Base-by-base conservation (phyloP, 352 stramenopile species). In the Phytopythium oedochilum region DNA sequence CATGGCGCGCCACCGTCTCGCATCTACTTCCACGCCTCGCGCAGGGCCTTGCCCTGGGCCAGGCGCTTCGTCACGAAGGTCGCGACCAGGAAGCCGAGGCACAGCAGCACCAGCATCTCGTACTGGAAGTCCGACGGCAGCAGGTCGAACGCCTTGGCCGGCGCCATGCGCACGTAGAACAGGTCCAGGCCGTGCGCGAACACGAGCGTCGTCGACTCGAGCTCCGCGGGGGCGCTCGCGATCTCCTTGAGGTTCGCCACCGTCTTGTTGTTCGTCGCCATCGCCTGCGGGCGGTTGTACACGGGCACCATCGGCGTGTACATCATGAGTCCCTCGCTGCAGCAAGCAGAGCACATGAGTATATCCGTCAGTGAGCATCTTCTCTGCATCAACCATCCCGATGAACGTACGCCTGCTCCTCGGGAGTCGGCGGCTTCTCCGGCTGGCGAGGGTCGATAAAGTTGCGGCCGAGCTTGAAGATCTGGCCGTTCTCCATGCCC, bases 71-170 rank as follows among this genome's bases (percentile, higher is more conserved):
- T 74, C 11, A 88, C 49, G 51, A 92, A 73, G 5, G 85, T 91
- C 26, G 70, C 83, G 22, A 78, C 73, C 45, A 97, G 64, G 54
- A 99, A 88, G 31, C 74, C 91, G 39, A 94, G 59, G 47, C 95
- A 89, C 35, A 98, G 72, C 29, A 97, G 61, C 26, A 96, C 81
- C n/a, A 99, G 73, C 62, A 98, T 80, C 62, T 90, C 77, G 59
- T 94, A 87, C 68, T 97, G 98, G 65, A 98, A 99, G 71, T 97
- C 94, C 44, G 96, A 94, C 7, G 96, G 92, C 25, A 99, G 74
- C 49, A 98, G 72, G 66, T 99, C 96, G 59, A 99, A 99, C 50
- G 90, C 92, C 52, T 97, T 96, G 22, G 92, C 94, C 2, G 96
- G 96, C 15, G 92, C 90, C 32, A 98, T 79, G 54, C 93, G 84